These are phyloP conservation scores for Fusarium mundagurra DNA, from an alignment of 2,329 filamentous ascomycete genomes.

Conservation along the genomic window DNA sequence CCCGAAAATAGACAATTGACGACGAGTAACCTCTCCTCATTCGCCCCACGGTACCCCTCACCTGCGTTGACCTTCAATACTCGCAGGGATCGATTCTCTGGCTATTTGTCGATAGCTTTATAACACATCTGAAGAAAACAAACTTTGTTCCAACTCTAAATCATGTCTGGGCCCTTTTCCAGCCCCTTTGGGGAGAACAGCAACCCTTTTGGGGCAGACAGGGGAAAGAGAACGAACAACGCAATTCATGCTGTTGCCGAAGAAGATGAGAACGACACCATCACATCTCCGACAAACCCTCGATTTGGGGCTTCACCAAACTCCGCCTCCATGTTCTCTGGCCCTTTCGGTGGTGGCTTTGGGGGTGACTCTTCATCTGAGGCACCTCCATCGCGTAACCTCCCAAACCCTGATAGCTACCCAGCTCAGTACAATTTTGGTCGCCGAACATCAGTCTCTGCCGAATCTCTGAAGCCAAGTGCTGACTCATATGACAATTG, in stretches of 20 bases:
- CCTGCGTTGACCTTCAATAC: constrained; percentile 75
- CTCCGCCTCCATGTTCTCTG: constrained; percentile 53
- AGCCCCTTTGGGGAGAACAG: constrained; percentile 72
- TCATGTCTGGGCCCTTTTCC: constrained; percentile 82
- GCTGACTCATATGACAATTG: constrained; percentile 87
- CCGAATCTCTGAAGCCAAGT: constrained; percentile 92
- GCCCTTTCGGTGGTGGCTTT: constrained; percentile 57
- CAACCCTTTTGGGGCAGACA: constrained; percentile 45
- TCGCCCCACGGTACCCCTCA: constrained; percentile 72
- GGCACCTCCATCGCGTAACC: constrained; percentile 56
- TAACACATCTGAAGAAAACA: not conserved
- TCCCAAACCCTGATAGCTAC: constrained; percentile 73
- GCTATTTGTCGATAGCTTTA: constrained; percentile 11
- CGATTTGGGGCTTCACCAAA: constrained; percentile 61
- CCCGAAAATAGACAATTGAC: constrained; percentile 71
- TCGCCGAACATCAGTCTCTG: constrained; percentile 94
- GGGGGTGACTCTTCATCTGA: constrained; percentile 60
- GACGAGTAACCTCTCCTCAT: constrained; percentile 64
- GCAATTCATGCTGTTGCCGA: constrained; percentile 72
- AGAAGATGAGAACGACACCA: constrained; percentile 81
- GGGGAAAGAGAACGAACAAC: constrained; percentile 40
- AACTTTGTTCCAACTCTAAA: constrained; percentile 35
- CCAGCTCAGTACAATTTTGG: constrained; percentile 94
- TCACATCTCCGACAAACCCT: constrained; percentile 78
- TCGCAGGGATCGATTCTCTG: constrained; percentile 57